Conservation (phyloP, 805 yeast genomes). For the Metschnikowia peoriensis region DNA sequence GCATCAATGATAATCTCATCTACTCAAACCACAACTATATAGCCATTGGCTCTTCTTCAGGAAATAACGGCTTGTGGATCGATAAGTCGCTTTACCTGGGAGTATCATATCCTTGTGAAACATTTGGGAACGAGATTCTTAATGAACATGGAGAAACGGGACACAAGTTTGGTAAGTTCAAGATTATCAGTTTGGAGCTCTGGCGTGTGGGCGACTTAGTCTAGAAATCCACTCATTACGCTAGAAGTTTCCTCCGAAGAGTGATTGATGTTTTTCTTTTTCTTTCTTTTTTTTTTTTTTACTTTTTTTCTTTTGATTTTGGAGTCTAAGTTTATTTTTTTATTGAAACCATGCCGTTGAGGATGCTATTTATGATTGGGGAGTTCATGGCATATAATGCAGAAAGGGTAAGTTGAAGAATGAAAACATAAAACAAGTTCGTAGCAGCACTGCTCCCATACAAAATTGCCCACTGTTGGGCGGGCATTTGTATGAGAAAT, state of each 20-base stretch:
- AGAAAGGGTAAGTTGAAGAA: slow-evolving; percentile 13
- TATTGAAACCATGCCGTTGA: slow-evolving; percentile 44
- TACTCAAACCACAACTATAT: slow-evolving; percentile 76
- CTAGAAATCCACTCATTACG: not conserved
- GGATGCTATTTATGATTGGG: slow-evolving; percentile 38
- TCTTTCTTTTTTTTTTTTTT: not conserved
- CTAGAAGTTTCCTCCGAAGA: too few relatives aligned
- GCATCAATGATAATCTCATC: slow-evolving; percentile 79
- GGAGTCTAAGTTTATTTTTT: not conserved
- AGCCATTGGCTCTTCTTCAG: slow-evolving; percentile 89
- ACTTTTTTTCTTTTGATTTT: not conserved
- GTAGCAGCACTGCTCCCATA: slow-evolving; percentile 24
- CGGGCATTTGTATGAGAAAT: slow-evolving; percentile 12
- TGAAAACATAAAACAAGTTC: slow-evolving; percentile 10
- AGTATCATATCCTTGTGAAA: slow-evolving; percentile 72
- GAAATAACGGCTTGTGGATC: slow-evolving; percentile 89
- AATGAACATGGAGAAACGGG: slow-evolving; percentile 22
- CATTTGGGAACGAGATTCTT: slow-evolving; percentile 87
- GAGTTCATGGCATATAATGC: slow-evolving; percentile 17
- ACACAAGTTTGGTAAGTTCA: slow-evolving; percentile 53
- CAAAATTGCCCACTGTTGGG: not conserved
- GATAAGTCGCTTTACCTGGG: slow-evolving; percentile 75
- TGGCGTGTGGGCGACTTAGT: slow-evolving; percentile 64
- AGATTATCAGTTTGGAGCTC: slow-evolving; percentile 73
- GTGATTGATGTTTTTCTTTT: not conserved